These are phyloP conservation scores for Phytopythium helicoides DNA, from an alignment of 352 stramenopile genomes.

Conservation along the genomic window DNA sequence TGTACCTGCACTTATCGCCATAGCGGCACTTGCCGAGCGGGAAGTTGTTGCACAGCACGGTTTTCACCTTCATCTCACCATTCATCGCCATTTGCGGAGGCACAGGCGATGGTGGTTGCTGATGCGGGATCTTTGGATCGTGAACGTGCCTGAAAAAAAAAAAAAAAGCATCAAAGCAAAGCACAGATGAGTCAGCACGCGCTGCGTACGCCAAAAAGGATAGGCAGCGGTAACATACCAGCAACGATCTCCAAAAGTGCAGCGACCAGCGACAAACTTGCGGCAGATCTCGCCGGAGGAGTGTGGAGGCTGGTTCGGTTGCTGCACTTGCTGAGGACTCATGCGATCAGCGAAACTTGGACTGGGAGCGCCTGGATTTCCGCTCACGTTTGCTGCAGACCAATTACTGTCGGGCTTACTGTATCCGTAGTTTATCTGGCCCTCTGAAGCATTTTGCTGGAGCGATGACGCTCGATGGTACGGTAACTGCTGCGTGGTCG, in stretches of 20 bases:
- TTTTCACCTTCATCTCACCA: constrained; percentile 56
- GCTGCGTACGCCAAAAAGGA: too few relatives aligned
- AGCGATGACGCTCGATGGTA: too few relatives aligned
- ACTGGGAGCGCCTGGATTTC: constrained; percentile 1
- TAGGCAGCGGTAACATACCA: constrained; percentile 72
- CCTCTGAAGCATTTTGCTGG: background rate
- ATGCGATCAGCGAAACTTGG: constrained; percentile 23
- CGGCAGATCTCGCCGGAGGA: constrained; percentile 67
- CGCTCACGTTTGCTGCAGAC: background rate
- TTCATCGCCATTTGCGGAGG: constrained; percentile 11
- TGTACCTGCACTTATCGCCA: constrained; percentile 84
- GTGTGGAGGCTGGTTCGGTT: constrained; percentile 29
- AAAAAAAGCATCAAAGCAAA: too few relatives aligned
- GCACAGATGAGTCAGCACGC: too few relatives aligned
- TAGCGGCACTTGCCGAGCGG: constrained; percentile 71
- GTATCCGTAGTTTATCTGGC: constrained; percentile 4
- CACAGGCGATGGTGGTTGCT: constrained; percentile 22
- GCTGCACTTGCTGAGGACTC: constrained; percentile 11
- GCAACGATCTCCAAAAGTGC: constrained; percentile 79
- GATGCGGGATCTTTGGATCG: constrained; percentile 22
- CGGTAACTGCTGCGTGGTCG: background rate
- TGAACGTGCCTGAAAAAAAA: constrained; percentile 47
- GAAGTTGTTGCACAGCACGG: constrained; percentile 75
- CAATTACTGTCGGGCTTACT: constrained; percentile 3
- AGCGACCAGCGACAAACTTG: constrained; percentile 66